Conservation (phyloP, 1,284 basidiomycete genomes). For the Xerocomus minutiporus region DNA sequence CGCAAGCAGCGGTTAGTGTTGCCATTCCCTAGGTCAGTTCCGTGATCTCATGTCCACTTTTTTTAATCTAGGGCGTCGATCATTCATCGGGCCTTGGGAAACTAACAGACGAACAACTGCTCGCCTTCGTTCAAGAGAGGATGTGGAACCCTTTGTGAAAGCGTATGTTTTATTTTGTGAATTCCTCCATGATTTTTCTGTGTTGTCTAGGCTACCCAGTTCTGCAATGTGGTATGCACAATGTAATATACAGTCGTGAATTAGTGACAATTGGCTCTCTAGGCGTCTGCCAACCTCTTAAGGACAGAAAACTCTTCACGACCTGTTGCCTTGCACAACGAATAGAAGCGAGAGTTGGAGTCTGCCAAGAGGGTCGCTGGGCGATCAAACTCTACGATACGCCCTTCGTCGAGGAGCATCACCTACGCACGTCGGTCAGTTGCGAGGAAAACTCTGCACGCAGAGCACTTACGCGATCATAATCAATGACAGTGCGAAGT, state of each 20-base stretch:
- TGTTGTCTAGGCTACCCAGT: background rate
- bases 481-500: slow-evolving; percentile 65
- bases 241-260: background rate
- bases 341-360: slow-evolving; percentile 65
- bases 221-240: slow-evolving; percentile 10
- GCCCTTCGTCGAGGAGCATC: slow-evolving; percentile 85
- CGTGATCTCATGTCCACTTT: background rate
- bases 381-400: slow-evolving; percentile 76
- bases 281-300: slow-evolving; percentile 60
- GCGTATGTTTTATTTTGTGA: too few relatives aligned
- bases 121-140: slow-evolving; percentile 51
- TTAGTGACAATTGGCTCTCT: slow-evolving; percentile 2
- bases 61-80: slow-evolving; percentile 50
- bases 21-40: background rate
- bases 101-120: slow-evolving; percentile 53
- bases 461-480: slow-evolving; percentile 47
- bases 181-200: background rate
- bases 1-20: slow-evolving; percentile 64
- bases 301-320: slow-evolving; percentile 73
- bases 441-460: slow-evolving; percentile 12
- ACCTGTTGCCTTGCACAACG: slow-evolving; percentile 79
- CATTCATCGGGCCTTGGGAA: slow-evolving; percentile 49
- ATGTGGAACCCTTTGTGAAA: slow-evolving; percentile 62
- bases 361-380: slow-evolving; percentile 68
- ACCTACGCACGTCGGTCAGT: slow-evolving; percentile 41